Percentiles rank a stretch among this genome's conserved stretches.
These are phyloP conservation scores for Rhexocercosporidium sp. DNA, from an alignment of 2,329 filamentous ascomycete genomes.

Conservation along the genomic window DNA sequence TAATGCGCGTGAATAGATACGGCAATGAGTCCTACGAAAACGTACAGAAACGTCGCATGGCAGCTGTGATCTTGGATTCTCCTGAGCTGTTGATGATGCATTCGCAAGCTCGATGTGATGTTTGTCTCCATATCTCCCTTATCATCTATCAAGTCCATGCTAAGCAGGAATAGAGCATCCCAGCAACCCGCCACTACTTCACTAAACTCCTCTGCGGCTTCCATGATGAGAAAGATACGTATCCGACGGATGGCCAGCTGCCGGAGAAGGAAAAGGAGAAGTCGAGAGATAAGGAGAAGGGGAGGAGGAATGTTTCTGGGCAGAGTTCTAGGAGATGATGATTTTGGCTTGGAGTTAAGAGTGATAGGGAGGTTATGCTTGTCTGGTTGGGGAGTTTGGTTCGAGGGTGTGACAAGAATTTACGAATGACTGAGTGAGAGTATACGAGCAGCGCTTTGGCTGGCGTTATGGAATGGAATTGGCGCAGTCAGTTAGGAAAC, in stretches of 20 bases:
- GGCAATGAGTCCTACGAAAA: conserved; percentile 34
- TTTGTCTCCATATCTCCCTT: conserved; percentile 44
- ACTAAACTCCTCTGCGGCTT: conserved; percentile 61
- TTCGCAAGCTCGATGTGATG: conserved; percentile 58
- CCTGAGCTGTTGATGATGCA: conserved; percentile 66
- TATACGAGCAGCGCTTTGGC: neutral
- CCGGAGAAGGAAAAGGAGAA: conserved; percentile 3
- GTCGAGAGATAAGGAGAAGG: conserved; percentile 2
- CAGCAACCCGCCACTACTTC: conserved; percentile 61
- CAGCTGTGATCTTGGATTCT: conserved; percentile 58
- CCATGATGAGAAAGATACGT: conserved; percentile 42
- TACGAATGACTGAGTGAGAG: neutral
- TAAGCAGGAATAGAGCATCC: conserved; percentile 54
- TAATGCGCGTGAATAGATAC: conserved; percentile 26
- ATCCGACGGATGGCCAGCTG: conserved; percentile 8
- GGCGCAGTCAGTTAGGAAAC: neutral
- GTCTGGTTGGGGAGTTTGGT: neutral
- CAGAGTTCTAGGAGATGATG: conserved; percentile 7
- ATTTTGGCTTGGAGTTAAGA: neutral
- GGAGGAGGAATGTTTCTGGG: conserved; percentile 1
- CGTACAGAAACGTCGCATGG: conserved; percentile 48
- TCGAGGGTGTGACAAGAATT: neutral
- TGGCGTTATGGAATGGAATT: neutral
- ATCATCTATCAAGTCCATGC: neutral
- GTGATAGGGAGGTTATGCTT: neutral